These are phyloP conservation scores for Penicillium fuscoglaucum DNA, from an alignment of 2,329 filamentous ascomycete genomes.

Conservation along the genomic window DNA sequence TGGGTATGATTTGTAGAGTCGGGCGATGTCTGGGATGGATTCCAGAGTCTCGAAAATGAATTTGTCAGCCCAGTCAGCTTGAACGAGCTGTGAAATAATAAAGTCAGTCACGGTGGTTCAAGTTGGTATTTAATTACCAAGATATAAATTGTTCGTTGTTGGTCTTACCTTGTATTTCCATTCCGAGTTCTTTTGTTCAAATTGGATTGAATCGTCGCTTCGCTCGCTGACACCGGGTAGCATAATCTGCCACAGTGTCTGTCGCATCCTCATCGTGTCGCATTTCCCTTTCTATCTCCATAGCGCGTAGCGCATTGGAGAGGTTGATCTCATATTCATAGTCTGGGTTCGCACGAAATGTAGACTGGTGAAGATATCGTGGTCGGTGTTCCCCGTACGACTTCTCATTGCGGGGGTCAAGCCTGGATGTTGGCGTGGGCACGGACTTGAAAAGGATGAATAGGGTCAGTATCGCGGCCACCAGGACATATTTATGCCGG, in stretches of 20 bases:
- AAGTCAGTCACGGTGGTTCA: neutral
- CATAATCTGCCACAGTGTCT: conserved; percentile 36
- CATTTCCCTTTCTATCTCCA: conserved; percentile 24
- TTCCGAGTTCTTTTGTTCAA: conserved; percentile 30
- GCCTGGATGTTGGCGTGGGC: conserved; percentile 7
- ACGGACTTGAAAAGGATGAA: conserved; percentile 14
- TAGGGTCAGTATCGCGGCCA: conserved; percentile 5
- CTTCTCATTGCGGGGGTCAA: neutral
- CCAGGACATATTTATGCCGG: conserved; percentile 9
- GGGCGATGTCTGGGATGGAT: conserved; percentile 30
- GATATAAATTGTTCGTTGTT: neutral
- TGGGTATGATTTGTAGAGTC: conserved; percentile 33
- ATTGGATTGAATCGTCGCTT: conserved; percentile 27
- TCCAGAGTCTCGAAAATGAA: conserved; percentile 28
- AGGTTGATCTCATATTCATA: conserved; percentile 29
- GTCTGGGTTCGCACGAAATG: conserved; percentile 31
- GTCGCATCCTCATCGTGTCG: conserved; percentile 11
- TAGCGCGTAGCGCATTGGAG: conserved; percentile 23
- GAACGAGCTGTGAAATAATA: conserved; percentile 25
- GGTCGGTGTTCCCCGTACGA: conserved; percentile 17
- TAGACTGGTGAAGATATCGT: conserved; percentile 31
- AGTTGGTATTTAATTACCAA: neutral
- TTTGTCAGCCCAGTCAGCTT: conserved; percentile 27
- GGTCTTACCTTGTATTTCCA: conserved; percentile 32
- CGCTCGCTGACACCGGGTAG: conserved; percentile 16